A percentile compares a stretch with the other conserved stretches of the same genome.
These are phyloP conservation scores for Penicillium egyptiacum DNA, from an alignment of 495 filamentous ascomycete species.

Conservation along the genomic window DNA sequence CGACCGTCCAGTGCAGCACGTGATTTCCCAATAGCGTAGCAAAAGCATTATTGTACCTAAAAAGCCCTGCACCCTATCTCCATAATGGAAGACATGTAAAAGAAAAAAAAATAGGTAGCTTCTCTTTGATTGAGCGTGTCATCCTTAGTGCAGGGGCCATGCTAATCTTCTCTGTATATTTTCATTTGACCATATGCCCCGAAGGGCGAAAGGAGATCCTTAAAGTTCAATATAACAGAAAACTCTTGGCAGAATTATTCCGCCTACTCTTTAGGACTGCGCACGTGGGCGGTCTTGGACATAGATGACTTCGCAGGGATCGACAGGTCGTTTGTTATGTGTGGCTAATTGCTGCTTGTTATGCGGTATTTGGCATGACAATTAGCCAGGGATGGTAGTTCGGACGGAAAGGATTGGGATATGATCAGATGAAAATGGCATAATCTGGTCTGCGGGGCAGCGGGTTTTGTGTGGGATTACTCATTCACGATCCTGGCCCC, in stretches of 20 bases:
- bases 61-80: background rate
- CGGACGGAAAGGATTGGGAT: background rate
- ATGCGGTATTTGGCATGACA: background rate
- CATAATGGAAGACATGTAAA: constrained; percentile 5
- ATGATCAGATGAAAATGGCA: background rate
- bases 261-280: background rate
- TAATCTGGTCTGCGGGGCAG: background rate
- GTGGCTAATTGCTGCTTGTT: background rate
- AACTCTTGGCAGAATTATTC: background rate
- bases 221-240: constrained; percentile 29
- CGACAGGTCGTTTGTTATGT: background rate
- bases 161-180: constrained; percentile 96
- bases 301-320: background rate
- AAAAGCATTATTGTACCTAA: background rate
- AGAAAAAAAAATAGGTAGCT: constrained; percentile 71
- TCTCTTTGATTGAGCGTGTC: constrained; percentile 99
- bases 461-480: background rate
- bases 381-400: background rate
- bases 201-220: constrained; percentile 48
- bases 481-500: background rate
- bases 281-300: background rate
- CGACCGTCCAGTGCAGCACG: background rate
- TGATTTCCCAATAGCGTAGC: background rate
- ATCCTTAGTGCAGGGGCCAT: constrained; percentile 99
- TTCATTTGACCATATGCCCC: constrained; percentile 81